Conservation (phyloP, 1,139 yeast genomes). For the Blastobotrys ciferrii region DNA sequence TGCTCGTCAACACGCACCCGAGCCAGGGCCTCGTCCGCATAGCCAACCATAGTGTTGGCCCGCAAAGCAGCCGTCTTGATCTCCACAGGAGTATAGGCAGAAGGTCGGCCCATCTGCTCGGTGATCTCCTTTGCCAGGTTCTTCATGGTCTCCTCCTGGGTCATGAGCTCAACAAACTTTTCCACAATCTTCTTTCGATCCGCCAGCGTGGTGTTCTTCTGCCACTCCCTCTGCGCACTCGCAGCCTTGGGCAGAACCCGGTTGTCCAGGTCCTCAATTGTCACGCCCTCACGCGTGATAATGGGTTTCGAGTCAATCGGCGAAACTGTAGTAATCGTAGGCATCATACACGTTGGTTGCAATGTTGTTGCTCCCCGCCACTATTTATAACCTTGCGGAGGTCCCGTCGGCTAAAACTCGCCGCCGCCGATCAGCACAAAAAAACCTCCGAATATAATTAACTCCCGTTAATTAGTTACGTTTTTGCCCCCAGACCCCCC, state of each 20-base stretch:
- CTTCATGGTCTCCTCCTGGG: slow-evolving; percentile 28
- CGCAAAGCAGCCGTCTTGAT: slow-evolving; percentile 37
- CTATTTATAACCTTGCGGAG: neutral
- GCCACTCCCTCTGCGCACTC: slow-evolving; percentile 35
- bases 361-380: neutral
- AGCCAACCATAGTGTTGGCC: slow-evolving; percentile 31
- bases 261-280: slow-evolving; percentile 28
- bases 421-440: neutral
- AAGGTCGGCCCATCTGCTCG: slow-evolving; percentile 41
- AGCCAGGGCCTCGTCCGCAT: slow-evolving; percentile 37
- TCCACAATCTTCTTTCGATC: slow-evolving; percentile 34
- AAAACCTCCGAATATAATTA: neutral
- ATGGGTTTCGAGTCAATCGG: slow-evolving; percentile 34
- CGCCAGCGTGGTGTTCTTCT: slow-evolving; percentile 24
- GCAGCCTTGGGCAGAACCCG: slow-evolving; percentile 29
- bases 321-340: slow-evolving; percentile 33
- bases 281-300: slow-evolving; percentile 31
- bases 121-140: slow-evolving; percentile 35
- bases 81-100: slow-evolving; percentile 37
- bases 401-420: neutral
- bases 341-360: slow-evolving; percentile 15
- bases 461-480: no score
- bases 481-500: no score
- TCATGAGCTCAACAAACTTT: slow-evolving; percentile 32
- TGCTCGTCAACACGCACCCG: slow-evolving; percentile 32